Evolutionary conservation across 306 rosid genomes (phyloP), one percentile per base, ranked within the genome.

Genomic region (Pachyrhizus erosus): DNA sequence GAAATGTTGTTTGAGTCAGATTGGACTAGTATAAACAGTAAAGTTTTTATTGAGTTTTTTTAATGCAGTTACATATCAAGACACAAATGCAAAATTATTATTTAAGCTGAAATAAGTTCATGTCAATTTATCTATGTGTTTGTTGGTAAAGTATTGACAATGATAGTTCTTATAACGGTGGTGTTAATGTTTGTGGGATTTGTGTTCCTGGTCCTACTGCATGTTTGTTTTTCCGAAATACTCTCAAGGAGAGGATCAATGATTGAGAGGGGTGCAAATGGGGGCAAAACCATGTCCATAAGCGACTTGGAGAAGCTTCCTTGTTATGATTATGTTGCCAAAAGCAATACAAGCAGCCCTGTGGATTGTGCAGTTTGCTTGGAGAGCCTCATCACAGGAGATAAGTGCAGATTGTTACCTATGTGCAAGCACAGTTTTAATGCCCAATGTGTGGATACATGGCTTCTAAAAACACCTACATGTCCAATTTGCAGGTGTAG

Each of bases 281-380:
- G 75, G 2, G 58, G 60, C 17, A 76, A 52, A 81, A 82, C 84
- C 76, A 84, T 90, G 90, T 87, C 90, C 8, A 85, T 46, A 14
- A 68, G 80, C 26, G 91, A 88, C 55, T 65, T 92, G 60, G 90
- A 89, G 72, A 91, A 88, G 85, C 94, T 92, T 82, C 93, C 97
- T 2, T 85, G 89, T 80, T 89, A 74, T 82, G 79, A 91, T 31
- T 92, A 91, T 29, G 76, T 33, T 61, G 87, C 83, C 5, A 65
- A 76, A 54, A 92, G 84, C 57, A 70, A 52, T 15, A 73, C 34
- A 72, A 77, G 86, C 43, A 85, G 89, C 75, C 80, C 89, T 9
- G 80, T 80, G 81, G 86, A 85, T 9, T 92, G 94, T 79, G 93
- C 89, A n/a, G 89, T 92, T 77, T 92, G 97, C 68, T 89, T 92